Evolutionary conservation across 805 yeast species (phyloP), one percentile per base, ranked within the genome.

Genomic region (Metschnikowia lachancei): DNA sequence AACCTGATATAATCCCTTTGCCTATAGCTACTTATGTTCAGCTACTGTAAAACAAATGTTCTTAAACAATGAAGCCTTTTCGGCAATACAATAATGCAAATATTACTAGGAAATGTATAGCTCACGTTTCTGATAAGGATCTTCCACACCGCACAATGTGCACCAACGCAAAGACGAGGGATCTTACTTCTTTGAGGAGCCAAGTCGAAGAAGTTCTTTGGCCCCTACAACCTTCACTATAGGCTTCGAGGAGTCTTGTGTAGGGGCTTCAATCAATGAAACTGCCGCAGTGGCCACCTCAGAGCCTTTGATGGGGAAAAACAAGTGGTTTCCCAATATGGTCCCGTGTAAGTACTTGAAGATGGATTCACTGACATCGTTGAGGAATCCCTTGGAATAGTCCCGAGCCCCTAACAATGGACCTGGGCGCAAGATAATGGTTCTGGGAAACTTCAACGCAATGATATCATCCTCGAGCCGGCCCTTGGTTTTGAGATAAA

Each of bases 371-470:
- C 60, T 61, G 1, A 66, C 2, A 12, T 51, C 58, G 45, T 68
- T 73, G 4, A 60, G 29, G 40, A 52, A 40, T 4, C 53, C 54
- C 96, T 6, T 26, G 28, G 28, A 26, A 8, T 3, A 6, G 6
- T 26, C 28, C 60, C 31, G 40, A 48, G 40, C 5, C 53, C 54
- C 96, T 5, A 87, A 56, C 31, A 89, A 67, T 0, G 72, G 62
- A 12, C 96, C 96, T 0, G 97, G 97, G 58, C 87, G 76, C 46
- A 90, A 63, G 50, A 90, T 84, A 42, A 88, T 77, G 1, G 90
- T 81, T 44, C 80, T 72, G n/a, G 82, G 83, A 63, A 88, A 90
- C 22, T 72, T 76, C 47, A 89, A 69, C 0, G 69, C 81, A 36
- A 72, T 65, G 9, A 90, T 68, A 39, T 80, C 88, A 37, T 81